Evolutionary conservation across 2,329 filamentous ascomycete genomes (phyloP).

Genomic region (Fusarium sp.): DNA sequence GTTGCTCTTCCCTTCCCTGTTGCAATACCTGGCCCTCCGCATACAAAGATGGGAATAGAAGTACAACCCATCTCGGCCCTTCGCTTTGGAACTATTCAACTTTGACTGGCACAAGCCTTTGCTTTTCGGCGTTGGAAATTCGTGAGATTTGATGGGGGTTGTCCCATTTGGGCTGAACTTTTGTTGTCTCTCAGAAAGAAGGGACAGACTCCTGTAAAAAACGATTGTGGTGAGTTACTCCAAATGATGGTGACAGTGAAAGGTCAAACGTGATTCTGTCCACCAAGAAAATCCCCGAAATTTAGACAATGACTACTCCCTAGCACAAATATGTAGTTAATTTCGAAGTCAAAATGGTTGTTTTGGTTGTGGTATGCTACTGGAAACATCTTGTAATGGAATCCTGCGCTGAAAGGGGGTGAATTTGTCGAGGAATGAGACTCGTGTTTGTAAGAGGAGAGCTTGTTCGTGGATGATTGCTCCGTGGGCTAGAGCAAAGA

Average conservation of each 20-base stretch:
- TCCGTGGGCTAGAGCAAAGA: neutral
- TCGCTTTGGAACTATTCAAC: neutral
- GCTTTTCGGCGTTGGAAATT: conserved; percentile 1
- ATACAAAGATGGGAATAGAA: neutral
- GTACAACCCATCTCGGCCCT: neutral
- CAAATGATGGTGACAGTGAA: neutral
- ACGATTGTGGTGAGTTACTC: neutral
- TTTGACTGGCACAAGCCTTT: neutral
- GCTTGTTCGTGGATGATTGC: neutral
- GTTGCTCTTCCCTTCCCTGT: neutral
- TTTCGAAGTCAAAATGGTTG: neutral
- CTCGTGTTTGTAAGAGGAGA: neutral
- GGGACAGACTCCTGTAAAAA: neutral
- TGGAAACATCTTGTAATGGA: neutral
- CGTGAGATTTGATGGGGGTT: neutral
- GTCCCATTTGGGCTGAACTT: neutral
- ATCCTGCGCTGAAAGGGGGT: neutral
- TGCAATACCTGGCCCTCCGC: neutral
- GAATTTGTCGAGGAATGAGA: neutral
- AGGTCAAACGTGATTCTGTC: neutral
- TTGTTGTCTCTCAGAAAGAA: neutral
- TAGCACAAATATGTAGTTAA: neutral
- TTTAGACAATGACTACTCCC: neutral
- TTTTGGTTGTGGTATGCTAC: neutral
- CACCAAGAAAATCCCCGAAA: neutral